Percentiles rank a stretch among this genome's conserved stretches.
Conservation (phyloP, 495 filamentous ascomycete species). For the Barbatosphaeria neglecta region DNA sequence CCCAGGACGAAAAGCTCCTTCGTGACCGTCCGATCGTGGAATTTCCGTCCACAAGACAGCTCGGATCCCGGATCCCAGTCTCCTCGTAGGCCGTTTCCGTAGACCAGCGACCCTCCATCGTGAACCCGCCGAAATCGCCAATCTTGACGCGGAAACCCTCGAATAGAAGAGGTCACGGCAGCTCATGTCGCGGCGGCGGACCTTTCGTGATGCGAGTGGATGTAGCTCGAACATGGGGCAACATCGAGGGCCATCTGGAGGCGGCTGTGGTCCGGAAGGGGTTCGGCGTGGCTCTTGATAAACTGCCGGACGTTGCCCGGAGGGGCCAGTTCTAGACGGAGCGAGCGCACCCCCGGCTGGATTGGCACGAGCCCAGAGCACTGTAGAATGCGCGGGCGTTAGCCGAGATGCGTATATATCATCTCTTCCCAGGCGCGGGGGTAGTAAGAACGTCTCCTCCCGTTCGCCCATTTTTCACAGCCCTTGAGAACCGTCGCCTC, state of each 20-base stretch:
- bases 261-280: neutral
- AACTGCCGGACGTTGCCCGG: neutral
- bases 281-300: neutral
- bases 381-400: neutral
- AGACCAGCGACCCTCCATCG: neutral
- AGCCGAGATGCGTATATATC: neutral
- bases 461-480: constrained; percentile 1
- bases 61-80: constrained; percentile 3
- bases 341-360: neutral
- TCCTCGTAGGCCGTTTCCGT: constrained; percentile 1
- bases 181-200: constrained; percentile 2
- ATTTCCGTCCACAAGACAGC: constrained; percentile 2
- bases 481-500: constrained; percentile 2
- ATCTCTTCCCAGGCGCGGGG: neutral
- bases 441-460: neutral
- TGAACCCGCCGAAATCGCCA: constrained; percentile 5
- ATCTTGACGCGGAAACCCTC: constrained; percentile 3
- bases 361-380: neutral
- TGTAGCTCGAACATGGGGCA: neutral
- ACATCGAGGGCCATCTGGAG: neutral
- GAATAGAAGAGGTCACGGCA: constrained; percentile 5
- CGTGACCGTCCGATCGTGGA: neutral
- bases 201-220: constrained; percentile 1
- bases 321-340: neutral
- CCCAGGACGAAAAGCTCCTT: constrained; percentile 4